Evolutionary conservation across 495 filamentous ascomycete genomes (phyloP).

Genomic region (Xylaria grammica): DNA sequence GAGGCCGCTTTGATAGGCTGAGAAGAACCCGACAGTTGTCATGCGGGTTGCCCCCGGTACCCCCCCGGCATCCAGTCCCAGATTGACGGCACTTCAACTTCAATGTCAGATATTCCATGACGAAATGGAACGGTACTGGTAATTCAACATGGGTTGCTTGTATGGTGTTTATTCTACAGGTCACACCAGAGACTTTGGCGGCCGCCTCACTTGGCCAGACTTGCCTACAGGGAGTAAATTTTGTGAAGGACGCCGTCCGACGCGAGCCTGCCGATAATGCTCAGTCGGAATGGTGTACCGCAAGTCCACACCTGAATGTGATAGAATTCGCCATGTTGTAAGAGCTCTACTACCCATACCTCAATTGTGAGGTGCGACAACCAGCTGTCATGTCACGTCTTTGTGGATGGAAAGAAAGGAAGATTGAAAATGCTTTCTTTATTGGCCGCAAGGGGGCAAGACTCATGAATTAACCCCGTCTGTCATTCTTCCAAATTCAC

Average conservation of each 20-base stretch:
- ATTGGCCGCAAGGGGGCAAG: neutral
- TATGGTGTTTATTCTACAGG: too few relatives aligned
- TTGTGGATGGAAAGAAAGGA: neutral
- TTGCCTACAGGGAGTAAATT: too few relatives aligned
- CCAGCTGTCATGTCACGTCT: neutral
- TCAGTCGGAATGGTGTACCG: neutral
- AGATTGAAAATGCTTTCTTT: neutral
- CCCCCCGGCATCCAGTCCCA: neutral
- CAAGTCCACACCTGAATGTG: neutral
- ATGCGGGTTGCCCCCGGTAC: neutral
- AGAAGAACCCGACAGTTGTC: neutral
- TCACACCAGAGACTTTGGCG: too few relatives aligned
- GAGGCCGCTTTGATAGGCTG: neutral
- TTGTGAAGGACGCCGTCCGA: too few relatives aligned
- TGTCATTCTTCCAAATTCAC: neutral
- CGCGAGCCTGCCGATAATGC: too few relatives aligned
- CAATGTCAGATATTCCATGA: neutral
- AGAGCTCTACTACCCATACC: too few relatives aligned
- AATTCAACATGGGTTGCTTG: too few relatives aligned
- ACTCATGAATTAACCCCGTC: neutral
- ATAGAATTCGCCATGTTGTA: neutral
- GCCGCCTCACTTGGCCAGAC: too few relatives aligned
- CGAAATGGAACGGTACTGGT: too few relatives aligned
- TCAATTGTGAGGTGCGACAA: neutral
- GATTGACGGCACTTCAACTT: neutral